Evolutionary conservation across 176 grass and related monocot genomes (phyloP), one percentile per base, ranked within the genome.

Genomic region (Carex pumila): DNA sequence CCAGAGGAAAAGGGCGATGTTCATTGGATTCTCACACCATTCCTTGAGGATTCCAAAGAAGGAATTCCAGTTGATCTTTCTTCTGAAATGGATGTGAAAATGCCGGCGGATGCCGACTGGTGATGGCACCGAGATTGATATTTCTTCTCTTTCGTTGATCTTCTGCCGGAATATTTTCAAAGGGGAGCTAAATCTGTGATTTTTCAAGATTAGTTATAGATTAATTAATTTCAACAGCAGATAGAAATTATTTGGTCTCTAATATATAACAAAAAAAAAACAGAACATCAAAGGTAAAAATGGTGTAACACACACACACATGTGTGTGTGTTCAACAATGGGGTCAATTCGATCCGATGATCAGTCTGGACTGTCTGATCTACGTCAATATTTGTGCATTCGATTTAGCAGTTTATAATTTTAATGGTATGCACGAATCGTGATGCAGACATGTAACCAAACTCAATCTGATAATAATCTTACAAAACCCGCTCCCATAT

Each of bases 11-110:
- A 97, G 82, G 41, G 91, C 91, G 3, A 80, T 61, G 86, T 94
- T 97, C 94, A 88, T 92, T 0, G 94, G 94, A 55, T 94, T 88
- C 15, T 70, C 66, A 3, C 92, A 43, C 94, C 89, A 91, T 3
- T 88, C 82, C 79, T 50, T 86, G 82, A 63, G 65, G 5, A 67
- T 64, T 2, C 19, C 15, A 1, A 68, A n/a, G 41, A 77, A 21
- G 3, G 49, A 76, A 21, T 19, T 55, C 88, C 88, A 92, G 10
- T 88, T 80, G 41, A 87, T 32, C n/a, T 29, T 81, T 64, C 54
- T 57, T 19, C 30, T 52, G 67, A 87, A 82, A 29, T 61, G 79
- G 31, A 21, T 58, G 2, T 41, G 90, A 22, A 89, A 74, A 52
- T 74, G 66, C n/a, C 79, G 56, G 7, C 14, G 41, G n/a, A 29